Conservation (phyloP, 2,329 filamentous ascomycete genomes). For the Penicillium crustosum region DNA sequence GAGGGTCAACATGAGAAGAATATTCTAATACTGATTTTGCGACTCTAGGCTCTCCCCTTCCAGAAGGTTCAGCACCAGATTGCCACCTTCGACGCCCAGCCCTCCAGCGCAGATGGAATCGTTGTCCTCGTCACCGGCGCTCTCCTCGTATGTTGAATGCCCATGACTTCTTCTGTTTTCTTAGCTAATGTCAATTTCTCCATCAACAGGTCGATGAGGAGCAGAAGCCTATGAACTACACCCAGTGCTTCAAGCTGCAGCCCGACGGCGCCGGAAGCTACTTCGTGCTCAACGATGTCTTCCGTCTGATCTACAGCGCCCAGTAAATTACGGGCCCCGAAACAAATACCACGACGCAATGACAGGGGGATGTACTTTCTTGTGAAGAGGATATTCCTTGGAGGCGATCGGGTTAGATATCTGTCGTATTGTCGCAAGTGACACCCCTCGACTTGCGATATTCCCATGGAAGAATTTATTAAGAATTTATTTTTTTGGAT, state of each 20-base stretch:
- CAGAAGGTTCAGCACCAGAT: constrained; percentile 76
- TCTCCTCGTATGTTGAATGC: constrained; percentile 65
- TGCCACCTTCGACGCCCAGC: constrained; percentile 79
- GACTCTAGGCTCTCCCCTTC: constrained; percentile 70
- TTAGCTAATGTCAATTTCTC: neutral
- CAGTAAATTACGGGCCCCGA: constrained; percentile 11
- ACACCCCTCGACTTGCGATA: neutral
- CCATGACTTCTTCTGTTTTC: neutral
- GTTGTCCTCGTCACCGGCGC: constrained; percentile 85
- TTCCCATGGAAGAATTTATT: neutral
- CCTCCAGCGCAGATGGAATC: constrained; percentile 68
- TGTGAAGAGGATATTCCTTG: constrained; percentile 6
- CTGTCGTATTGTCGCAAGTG: constrained; percentile 1
- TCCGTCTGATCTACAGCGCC: constrained; percentile 73
- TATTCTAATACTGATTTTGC: neutral
- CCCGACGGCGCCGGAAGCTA: constrained; percentile 67
- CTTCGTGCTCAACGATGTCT: constrained; percentile 92
- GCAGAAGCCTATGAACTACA: constrained; percentile 84
- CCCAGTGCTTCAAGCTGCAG: constrained; percentile 82
- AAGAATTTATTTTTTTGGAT: constrained; percentile 8
- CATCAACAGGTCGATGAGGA: constrained; percentile 73
- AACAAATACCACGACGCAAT: constrained; percentile 21
- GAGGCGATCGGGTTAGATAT: neutral
- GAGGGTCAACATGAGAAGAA: too few species aligned
- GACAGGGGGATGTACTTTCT: constrained; percentile 5